Conservation (phyloP, 805 yeast genomes). For the Starmerella bombi region DNA sequence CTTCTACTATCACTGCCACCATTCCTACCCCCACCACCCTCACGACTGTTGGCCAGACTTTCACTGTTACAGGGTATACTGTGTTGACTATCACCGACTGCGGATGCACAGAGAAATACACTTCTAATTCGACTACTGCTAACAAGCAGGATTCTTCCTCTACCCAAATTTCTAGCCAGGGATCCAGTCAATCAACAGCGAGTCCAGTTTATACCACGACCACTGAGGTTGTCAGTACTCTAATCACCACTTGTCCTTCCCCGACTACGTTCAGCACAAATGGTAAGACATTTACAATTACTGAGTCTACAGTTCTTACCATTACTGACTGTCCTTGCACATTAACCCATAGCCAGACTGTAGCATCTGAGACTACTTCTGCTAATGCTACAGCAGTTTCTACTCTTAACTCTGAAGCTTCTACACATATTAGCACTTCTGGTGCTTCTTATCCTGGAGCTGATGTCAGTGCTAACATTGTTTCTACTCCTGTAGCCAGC, state of each 20-base stretch:
- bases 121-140: background rate
- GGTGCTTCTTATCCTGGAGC: background rate
- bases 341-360: background rate
- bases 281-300: constrained; percentile 8
- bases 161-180: too few species aligned
- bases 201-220: background rate
- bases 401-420: background rate
- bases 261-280: constrained; percentile 10
- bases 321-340: constrained; percentile 19
- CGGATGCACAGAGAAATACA: constrained; percentile 8
- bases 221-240: constrained; percentile 6
- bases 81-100: constrained; percentile 12
- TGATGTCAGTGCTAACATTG: background rate
- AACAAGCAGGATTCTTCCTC: background rate
- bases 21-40: constrained; percentile 4
- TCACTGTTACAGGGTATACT: constrained; percentile 3
- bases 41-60: constrained; percentile 1
- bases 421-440: background rate
- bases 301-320: constrained; percentile 10
- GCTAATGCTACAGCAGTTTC: background rate
- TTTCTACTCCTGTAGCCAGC: background rate
- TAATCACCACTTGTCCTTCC: constrained; percentile 6
- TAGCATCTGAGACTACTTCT: too few species aligned
- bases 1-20: background rate
- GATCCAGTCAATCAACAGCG: too few species aligned